Percentiles rank a stretch among this genome's conserved stretches.
Evolutionary conservation across 495 filamentous ascomycete species (phyloP).

Genomic region (Cercophora sp.): DNA sequence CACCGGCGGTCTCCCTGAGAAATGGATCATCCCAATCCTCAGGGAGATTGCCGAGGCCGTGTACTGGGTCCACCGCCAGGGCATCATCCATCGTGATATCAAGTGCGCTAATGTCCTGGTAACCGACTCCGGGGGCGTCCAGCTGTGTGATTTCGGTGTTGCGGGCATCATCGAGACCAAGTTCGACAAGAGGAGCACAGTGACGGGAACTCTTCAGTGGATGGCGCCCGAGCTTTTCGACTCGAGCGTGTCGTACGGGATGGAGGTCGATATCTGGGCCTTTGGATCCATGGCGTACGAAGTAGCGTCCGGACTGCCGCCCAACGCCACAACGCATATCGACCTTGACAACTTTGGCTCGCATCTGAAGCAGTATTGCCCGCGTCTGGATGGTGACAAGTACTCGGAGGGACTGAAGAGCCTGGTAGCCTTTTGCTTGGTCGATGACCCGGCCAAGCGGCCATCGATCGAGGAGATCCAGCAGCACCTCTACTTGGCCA

Average conservation of each 20-base stretch:
- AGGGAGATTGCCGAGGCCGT: slow-evolving; percentile 17
- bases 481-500: slow-evolving; percentile 11
- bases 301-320: slow-evolving; percentile 13
- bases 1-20: slow-evolving; percentile 14
- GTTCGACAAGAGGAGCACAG: slow-evolving; percentile 19
- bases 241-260: slow-evolving; percentile 13
- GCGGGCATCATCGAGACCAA: slow-evolving; percentile 17
- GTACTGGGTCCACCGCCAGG: slow-evolving; percentile 16
- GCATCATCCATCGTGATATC: slow-evolving; percentile 19
- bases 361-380: slow-evolving; percentile 11
- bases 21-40: slow-evolving; percentile 19
- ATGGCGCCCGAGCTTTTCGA: slow-evolving; percentile 20
- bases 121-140: slow-evolving; percentile 14
- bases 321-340: slow-evolving; percentile 11
- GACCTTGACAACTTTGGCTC: slow-evolving; percentile 13
- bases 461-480: slow-evolving; percentile 13
- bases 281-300: slow-evolving; percentile 20
- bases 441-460: slow-evolving; percentile 12
- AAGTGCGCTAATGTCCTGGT: slow-evolving; percentile 19
- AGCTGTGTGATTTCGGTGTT: slow-evolving; percentile 18
- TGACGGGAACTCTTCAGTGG: slow-evolving; percentile 17
- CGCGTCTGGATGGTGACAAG: slow-evolving; percentile 12
- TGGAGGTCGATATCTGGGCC: slow-evolving; percentile 18
- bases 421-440: slow-evolving; percentile 14
- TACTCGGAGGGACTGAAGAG: slow-evolving; percentile 11